Base-by-base conservation (phyloP, 345 rosid species). In the Punica granatum region DNA sequence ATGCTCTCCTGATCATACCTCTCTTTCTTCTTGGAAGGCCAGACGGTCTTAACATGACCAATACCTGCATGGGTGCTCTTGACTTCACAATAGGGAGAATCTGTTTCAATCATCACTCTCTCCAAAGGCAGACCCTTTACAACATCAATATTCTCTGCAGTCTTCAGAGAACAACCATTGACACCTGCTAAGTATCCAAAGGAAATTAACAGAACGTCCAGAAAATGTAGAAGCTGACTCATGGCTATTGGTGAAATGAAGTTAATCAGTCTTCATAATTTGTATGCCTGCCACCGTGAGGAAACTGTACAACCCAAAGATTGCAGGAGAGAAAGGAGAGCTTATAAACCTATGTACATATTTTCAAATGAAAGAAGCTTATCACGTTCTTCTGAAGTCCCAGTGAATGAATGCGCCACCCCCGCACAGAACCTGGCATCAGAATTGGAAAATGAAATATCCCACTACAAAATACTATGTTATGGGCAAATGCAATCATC, bases 51-150 rank as follows among this genome's bases (percentile, higher is more conserved):
- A 25, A 94, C 85, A 31, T 82, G 84, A 32, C 65, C 74, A 35
- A 88, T 82, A 36, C 98, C 92, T 8, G 97, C 96, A 64, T 91
- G 93, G 56, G 97, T 85, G 78, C 75, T 94, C 70, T 80, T 94
- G 36, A 94, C 86, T 34, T 94, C 98, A 65, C 97, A 94, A 63
- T 94, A 91, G n/a, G 99, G 99, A 71, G 99, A 91, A 77, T 94
- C 99, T 6, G 97, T 94, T 77, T 94, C 98, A 19, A 91, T 89
- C 98, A 91, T 94, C 96, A 89, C 89, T 77, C 88, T 88, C 74
- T 86, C 98, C 66, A 84, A 69, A 4, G 97, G 97, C 66, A 94
- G 80, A 18, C 78, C 86, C 68, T 71, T 86, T 68, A 89, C 82
- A 58, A 91, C 96, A 44, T 85, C 86, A 80, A 94, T 83, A 80